Conservation (phyloP, 352 stramenopile genomes). For the Pythium folliculosum region DNA sequence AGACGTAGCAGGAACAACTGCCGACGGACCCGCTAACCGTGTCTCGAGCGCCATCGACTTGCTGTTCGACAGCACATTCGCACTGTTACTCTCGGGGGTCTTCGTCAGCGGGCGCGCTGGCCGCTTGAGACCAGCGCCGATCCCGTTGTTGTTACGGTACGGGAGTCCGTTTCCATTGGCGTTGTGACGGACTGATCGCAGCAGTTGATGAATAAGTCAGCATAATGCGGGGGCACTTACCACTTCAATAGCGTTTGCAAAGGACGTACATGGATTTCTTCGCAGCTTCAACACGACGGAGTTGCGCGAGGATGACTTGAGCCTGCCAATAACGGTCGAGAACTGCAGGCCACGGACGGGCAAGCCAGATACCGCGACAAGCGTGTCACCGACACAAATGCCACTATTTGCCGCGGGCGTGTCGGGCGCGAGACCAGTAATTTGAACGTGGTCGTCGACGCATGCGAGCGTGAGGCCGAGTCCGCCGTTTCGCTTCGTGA, state of each 20-base stretch:
- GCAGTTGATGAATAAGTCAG: background rate
- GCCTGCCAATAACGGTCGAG: constrained; percentile 75
- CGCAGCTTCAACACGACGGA: constrained; percentile 81
- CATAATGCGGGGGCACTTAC: background rate
- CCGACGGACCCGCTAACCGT: constrained; percentile 37
- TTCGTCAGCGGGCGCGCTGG: constrained; percentile 51
- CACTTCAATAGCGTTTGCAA: background rate
- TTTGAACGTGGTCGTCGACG: constrained; percentile 85
- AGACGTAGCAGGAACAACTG: background rate
- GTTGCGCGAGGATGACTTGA: constrained; percentile 79
- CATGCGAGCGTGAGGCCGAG: constrained; percentile 75
- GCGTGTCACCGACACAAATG: constrained; percentile 78
- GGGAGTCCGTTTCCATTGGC: constrained; percentile 41
- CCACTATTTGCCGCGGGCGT: constrained; percentile 71
- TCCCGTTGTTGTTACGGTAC: constrained; percentile 34
- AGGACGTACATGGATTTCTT: constrained; percentile 73
- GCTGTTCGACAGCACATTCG: constrained; percentile 64
- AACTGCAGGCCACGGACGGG: constrained; percentile 79
- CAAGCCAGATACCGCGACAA: constrained; percentile 71
- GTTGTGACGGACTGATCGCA: constrained; percentile 60
- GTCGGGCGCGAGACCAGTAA: constrained; percentile 71
- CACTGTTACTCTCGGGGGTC: constrained; percentile 67
- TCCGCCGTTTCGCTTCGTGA: constrained; percentile 78
- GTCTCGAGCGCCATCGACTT: constrained; percentile 76
- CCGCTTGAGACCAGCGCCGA: constrained; percentile 42